Evolutionary conservation across 2,329 filamentous ascomycete genomes (phyloP), one percentile per base, ranked within the genome.

Genomic region (Talaromyces albobiverticillius): DNA sequence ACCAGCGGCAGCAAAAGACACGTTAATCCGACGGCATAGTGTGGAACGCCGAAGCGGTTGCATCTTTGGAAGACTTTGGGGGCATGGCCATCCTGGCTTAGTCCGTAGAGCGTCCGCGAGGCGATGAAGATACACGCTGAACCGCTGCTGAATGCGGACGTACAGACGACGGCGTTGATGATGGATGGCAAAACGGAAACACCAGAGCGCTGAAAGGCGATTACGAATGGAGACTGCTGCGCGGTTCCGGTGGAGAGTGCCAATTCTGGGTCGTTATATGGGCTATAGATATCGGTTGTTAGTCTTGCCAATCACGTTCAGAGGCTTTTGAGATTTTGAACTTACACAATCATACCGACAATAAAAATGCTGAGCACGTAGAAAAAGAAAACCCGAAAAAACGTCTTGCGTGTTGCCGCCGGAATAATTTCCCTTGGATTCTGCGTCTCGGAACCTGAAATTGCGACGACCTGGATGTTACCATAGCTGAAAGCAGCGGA

Each of bases 121-220:
- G 83, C 84, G 34, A 86, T 87, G 73, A 88, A 90, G 55, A 91
- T 80, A 71, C 89, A 89, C 14, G 87, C 88, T 71, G 88, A 90
- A 58, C 87, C 89, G 9, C 88, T 88, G 0, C 87, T 89, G 60
- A 90, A 82, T 8, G 91, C 89, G 3, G 88, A 88, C 0, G 88
- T 89, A 16, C 92, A 77, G 8, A 93, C 82, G 9, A 90, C 84
- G 13, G 84, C 88, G 69, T 93, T 93, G 76, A 93, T 85, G 64
- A 92, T 85, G 61, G 82, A 75, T 3, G 84, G 81, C 2, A 90
- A 80, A 3, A 82, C 79, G 5, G 75, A 72, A 53, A 89, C 82
- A 38, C 86, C 86, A 26, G 86, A 86, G 18, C 71, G 71, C 46
- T 72, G 62, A 54, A 76, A 74, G 14, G 71, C 73, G 7, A 74